Evolutionary conservation across 1,139 yeast genomes (phyloP), one percentile per base, ranked within the genome.

Genomic region (Suhomyces guaymorum): DNA sequence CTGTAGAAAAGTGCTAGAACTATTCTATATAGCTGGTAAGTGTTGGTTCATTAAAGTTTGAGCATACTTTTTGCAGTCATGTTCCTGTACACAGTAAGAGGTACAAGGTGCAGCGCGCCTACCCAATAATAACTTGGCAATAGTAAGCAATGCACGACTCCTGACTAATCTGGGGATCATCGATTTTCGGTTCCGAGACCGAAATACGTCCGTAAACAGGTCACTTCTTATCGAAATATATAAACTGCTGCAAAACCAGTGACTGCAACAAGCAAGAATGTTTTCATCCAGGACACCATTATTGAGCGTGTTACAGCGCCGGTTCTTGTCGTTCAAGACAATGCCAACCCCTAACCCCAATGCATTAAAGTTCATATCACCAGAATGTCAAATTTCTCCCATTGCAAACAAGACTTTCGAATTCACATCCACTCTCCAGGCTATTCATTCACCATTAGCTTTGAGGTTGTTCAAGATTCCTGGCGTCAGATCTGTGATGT

Each of bases 401-500:
- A 72, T 85, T 6, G 80, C 76, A 32, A 68, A 73, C 35, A 73
- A 73, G 47, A 70, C 80, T 3, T 75, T 75, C 42, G 79, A 87
- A 63, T 82, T 82, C 57, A 67, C 88, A 17, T 73, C 81, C 37
- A 78, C 96, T 5, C 61, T 84, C 41, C 81, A 81, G 53, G 80
- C 92, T 7, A 73, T 79, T 41, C 75, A 78, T 44, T 87, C 97
- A 1, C 96, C 96, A 6, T 66, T 92, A 30, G 97, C 96, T 0
- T 71, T 81, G 35, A 77, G 78, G 47, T 63, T 92, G 33, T 90
- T 92, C 66, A 78, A 83, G 27, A 61, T 94, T 15, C 88, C 88
- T 26, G 98, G 98, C 2, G 88, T 92, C 15, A 77, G 73, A 43
- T 81, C 96, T 0, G 75, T 92, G 24, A 83, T 92, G 95, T 80